A percentile compares a stretch with the other conserved stretches of the same genome.
phyloP scores from a whole-genome alignment of 73 alveolate genomes.

The Uronychia binucleata region DNA sequence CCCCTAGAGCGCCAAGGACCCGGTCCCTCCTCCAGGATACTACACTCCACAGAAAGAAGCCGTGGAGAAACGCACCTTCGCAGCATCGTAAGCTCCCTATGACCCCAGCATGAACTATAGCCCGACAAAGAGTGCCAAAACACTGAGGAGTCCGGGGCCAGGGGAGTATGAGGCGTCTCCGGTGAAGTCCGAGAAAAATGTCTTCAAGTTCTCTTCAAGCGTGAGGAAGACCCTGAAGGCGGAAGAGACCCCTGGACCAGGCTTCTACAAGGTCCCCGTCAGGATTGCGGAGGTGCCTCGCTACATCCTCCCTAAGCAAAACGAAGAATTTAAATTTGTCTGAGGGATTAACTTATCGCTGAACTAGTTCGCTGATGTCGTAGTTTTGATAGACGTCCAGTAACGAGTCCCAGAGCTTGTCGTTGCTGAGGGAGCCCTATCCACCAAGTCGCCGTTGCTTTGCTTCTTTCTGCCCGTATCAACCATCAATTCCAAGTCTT shows the following conservation, averaged over 20 bases:
- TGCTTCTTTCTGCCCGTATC: too few relatives aligned
- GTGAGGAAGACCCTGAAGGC: neutral
- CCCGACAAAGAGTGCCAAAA: too few relatives aligned
- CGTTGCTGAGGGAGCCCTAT: too few relatives aligned
- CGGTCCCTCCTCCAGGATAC: neutral
- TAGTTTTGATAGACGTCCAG: neutral
- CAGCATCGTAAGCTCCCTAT: neutral
- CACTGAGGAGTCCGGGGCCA: neutral
- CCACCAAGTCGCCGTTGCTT: too few relatives aligned
- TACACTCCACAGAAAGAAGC: neutral
- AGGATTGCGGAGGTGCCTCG: conserved; percentile 25
- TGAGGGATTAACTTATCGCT: too few relatives aligned
- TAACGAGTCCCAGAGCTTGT: neutral
- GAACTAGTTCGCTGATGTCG: neutral
- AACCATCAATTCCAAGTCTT: too few relatives aligned
- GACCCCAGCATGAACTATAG: too few relatives aligned
- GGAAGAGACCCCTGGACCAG: conserved; percentile 40
- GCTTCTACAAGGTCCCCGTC: conserved; percentile 38
- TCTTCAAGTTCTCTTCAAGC: conserved; percentile 11
- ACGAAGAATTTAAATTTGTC: conserved; percentile 24
- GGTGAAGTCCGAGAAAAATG: neutral
- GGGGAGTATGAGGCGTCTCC: neutral
- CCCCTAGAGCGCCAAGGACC: neutral
- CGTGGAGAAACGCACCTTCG: neutral
- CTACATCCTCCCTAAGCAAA: conserved; percentile 20